Base-by-base conservation (phyloP, 805 yeast genomes). In the Hanseniaspora lindneri region DNA sequence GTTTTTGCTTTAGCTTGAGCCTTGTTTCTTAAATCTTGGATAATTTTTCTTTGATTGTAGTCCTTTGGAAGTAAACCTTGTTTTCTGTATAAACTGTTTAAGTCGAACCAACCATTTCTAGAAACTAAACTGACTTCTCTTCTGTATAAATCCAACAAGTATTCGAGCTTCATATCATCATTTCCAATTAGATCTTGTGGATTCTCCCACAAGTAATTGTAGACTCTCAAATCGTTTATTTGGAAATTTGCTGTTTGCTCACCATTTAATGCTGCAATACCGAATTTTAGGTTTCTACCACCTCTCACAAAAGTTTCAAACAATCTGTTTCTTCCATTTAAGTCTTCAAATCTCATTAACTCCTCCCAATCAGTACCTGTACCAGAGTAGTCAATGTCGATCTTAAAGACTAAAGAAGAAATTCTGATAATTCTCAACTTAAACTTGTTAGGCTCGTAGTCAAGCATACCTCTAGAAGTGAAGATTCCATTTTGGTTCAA, bases 231-330 rank as follows among this genome's bases (percentile, higher is more conserved):
- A 14, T 49, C 47, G 19, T 39, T 43, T 13, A 49, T 44, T 44
- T 44, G 49, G 46, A 49, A 49, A 35, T 43, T 49, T 10, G 49
- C 49, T 5, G 52, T 49, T 44, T 49, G 49, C 10, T 49, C 52
- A 16, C 52, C 52, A 20, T 49, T 49, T 25, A 49, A 28, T 2
- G 52, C 49, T 28, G 49, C 29, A 27, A 49, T 43, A 28, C 52
- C 52, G 19, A 49, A 49, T 33, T 43, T 33, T 10, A 49, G 35
- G 16, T 40, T 43, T 5, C 40, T 39, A 17, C 47, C 47, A 4
- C 49, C 49, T 46, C 39, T 46, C 14, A 46, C 49, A 32, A 46
- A 46, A 3, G 43, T 30, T 32, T 46, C 49, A 32, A 46, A 46
- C 11, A 46, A 14, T 32, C 41, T 37, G 23, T 32, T 37, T 49